Percentiles rank a stretch among this genome's conserved stretches.
phyloP scores from a whole-genome alignment of 805 yeast genomes.

The Lipomyces starkeyi region DNA sequence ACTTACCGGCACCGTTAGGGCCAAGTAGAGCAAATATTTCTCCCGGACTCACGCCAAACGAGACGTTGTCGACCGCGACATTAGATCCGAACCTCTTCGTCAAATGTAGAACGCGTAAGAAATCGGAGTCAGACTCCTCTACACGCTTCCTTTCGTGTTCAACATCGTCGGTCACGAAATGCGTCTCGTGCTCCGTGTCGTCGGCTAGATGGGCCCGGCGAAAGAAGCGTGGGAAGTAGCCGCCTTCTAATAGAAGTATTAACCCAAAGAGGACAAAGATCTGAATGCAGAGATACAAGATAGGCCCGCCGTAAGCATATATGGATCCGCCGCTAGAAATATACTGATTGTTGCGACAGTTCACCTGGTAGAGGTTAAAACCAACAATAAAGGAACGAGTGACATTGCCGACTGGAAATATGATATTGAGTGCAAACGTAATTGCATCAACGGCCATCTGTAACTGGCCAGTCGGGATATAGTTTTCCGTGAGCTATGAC shows the following conservation, averaged over 20 bases:
- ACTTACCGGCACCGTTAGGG: constrained; percentile 49
- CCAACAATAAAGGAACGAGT: constrained; percentile 42
- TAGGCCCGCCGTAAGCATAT: constrained; percentile 43
- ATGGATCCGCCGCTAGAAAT: too few species aligned
- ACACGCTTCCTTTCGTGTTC: constrained; percentile 35
- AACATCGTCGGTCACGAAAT: constrained; percentile 33
- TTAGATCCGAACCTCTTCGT: constrained; percentile 35
- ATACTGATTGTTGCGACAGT: too few species aligned
- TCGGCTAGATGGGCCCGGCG: too few species aligned
- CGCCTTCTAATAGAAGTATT: too few species aligned
- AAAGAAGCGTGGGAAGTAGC: too few species aligned
- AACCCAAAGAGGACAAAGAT: too few species aligned
- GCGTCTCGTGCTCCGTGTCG: neutral
- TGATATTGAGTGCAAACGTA: too few species aligned
- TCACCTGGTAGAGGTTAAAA: constrained; percentile 36
- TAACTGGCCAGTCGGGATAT: too few species aligned
- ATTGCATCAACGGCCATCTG: too few species aligned
- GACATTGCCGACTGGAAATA: constrained; percentile 40
- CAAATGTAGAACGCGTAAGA: constrained; percentile 42
- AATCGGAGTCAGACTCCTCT: constrained; percentile 31
- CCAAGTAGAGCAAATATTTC: constrained; percentile 47
- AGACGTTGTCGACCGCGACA: constrained; percentile 43
- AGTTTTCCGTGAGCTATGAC: too few species aligned
- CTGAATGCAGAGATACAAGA: constrained; percentile 36
- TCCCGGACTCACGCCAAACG: constrained; percentile 43